These are phyloP conservation scores for Entrophospora sp. DNA, from an alignment of 192 early-diverging fungal genomes.

Conservation along the genomic window DNA sequence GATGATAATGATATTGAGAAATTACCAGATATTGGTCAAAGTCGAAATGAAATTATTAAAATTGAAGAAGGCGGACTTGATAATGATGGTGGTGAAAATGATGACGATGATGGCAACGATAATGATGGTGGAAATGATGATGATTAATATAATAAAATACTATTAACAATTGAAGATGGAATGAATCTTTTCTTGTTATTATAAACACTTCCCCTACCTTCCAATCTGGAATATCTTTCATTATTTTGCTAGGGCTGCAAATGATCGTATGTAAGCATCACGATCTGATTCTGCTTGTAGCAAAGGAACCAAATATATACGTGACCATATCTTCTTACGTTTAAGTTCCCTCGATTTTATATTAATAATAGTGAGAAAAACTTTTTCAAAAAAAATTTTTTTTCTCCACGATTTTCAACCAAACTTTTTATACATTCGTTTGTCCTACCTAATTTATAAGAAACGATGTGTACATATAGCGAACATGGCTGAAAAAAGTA, in stretches of 20 bases:
- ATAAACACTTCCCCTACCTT: slow-evolving; percentile 82
- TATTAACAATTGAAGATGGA: slow-evolving; percentile 39
- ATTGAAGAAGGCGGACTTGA: too few species aligned
- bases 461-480: slow-evolving; percentile 77
- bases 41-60: too few species aligned
- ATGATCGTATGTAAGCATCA: slow-evolving; percentile 74
- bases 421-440: slow-evolving; percentile 61
- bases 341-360: slow-evolving; percentile 67
- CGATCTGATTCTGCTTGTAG: slow-evolving; percentile 92
- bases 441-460: slow-evolving; percentile 57
- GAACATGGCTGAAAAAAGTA: slow-evolving; percentile 65
- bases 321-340: slow-evolving; percentile 88
- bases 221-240: slow-evolving; percentile 77
- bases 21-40: too few species aligned
- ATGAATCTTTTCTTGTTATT: slow-evolving; percentile 74
- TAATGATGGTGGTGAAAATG: too few species aligned
- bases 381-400: slow-evolving; percentile 29
- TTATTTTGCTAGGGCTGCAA: slow-evolving; percentile 65
- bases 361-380: not conserved
- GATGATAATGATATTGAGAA: too few species aligned
- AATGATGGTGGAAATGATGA: too few species aligned
- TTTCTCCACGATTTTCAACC: too few species aligned
- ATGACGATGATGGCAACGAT: too few species aligned
- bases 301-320: slow-evolving; percentile 85
- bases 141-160: too few species aligned